These are phyloP conservation scores for Pseudogymnoascus sp. DNA, from an alignment of 2,329 filamentous ascomycete genomes.

Conservation along the genomic window DNA sequence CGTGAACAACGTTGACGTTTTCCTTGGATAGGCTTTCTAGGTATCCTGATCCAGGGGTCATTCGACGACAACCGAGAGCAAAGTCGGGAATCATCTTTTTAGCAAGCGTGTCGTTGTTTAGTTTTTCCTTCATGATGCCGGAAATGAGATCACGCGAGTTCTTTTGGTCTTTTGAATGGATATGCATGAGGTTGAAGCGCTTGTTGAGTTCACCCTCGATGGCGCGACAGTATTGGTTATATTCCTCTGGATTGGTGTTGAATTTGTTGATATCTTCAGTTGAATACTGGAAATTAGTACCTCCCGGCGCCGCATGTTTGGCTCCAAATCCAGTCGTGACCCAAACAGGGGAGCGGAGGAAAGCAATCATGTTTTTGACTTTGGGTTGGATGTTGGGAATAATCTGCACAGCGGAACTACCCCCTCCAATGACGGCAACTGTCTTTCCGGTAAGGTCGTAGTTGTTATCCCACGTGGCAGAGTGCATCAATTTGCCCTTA, in stretches of 20 bases:
- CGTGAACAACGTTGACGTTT: slow-evolving; percentile 21
- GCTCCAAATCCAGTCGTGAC: slow-evolving; percentile 28
- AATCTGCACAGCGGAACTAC: slow-evolving; percentile 48
- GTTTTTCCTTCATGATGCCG: slow-evolving; percentile 31
- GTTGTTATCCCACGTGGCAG: slow-evolving; percentile 46
- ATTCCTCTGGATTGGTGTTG: slow-evolving; percentile 19
- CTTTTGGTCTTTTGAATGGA: slow-evolving; percentile 15
- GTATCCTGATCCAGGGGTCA: slow-evolving; percentile 85
- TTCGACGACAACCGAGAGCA: slow-evolving; percentile 30
- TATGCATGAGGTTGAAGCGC: slow-evolving; percentile 22
- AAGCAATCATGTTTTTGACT: slow-evolving; percentile 44
- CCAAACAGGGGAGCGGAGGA: slow-evolving; percentile 52
- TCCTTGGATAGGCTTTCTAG: background rate
- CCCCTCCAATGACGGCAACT: slow-evolving; percentile 49
- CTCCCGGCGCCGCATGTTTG: slow-evolving; percentile 19
- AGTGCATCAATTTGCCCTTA: slow-evolving; percentile 46
- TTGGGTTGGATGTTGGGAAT: slow-evolving; percentile 42
- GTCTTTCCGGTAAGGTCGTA: slow-evolving; percentile 41
- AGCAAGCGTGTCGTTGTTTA: slow-evolving; percentile 28
- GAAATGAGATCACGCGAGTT: slow-evolving; percentile 12
- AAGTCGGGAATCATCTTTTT: slow-evolving; percentile 14
- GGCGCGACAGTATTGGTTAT: slow-evolving; percentile 16
- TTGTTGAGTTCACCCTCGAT: slow-evolving; percentile 24
- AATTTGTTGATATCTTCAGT: slow-evolving; percentile 18
- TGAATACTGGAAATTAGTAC: slow-evolving; percentile 19